Base-by-base conservation (phyloP, 164 flowering plant genomes). In the Aristolochia contorta region DNA sequence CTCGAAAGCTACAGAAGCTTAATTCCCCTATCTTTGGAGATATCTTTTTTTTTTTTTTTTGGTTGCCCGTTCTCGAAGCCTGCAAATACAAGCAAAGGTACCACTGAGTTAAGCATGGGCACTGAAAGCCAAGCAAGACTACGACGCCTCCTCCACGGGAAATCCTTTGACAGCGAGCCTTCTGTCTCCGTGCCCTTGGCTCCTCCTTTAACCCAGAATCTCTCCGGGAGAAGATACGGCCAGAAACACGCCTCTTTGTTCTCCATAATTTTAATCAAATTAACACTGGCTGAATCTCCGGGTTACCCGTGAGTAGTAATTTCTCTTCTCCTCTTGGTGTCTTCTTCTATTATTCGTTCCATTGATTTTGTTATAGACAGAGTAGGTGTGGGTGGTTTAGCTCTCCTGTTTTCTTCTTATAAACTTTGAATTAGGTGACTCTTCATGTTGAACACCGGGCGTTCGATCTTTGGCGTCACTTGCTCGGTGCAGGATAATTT, bases 371-470 rank as follows among this genome's bases (percentile, higher is more conserved):
- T 65, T 16, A 57, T 69, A 58, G 23, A 49, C 4, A 18, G 32
- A 46, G 45, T 43, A 63, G 57, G 37, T 67, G 58, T 57, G 77
- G 69, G 78, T 71, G 52, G 80, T 74, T 79, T 57, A 60, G 51
- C 45, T 72, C 54, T 47, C 69, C 56, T 82, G 84, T 84, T 76
- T 71, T 78, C 68, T 81, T 82, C 79, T 66, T 78, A 66, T 71
- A 60, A 66, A 67, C 69, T 64, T 62, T 32, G 54, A 78, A 70
- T 85, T 85, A 77, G 89, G 89, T 85, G 73, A 68, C 84, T 72
- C 84, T 72, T 79, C 82, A 62, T 85, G 81, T 80, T 67, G 47
- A 51, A 62, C 54, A 59, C 61, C 61, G 58, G 63, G 50, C 54
- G 48, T 65, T 43, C 2, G n/a, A 64, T 19, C 55, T 65, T 37